phyloP scores from a whole-genome alignment of 2,329 filamentous ascomycete species.

The Geosmithia flava region DNA sequence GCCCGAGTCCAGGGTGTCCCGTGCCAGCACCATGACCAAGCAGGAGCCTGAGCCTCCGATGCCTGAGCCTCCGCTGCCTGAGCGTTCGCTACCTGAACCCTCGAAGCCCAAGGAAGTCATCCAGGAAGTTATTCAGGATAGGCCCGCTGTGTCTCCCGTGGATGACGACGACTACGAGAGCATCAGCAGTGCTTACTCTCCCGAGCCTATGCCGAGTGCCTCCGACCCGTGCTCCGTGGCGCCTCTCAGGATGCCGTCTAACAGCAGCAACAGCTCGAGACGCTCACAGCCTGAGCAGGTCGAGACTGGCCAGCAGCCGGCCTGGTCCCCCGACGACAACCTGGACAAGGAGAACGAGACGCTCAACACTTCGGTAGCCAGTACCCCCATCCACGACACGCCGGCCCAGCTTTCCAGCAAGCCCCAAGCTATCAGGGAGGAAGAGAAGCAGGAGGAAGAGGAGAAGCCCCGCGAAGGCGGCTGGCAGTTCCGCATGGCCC shows the following conservation, averaged over 20 bases:
- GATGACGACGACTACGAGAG: too few relatives aligned
- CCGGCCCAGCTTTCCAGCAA: neutral
- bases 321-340: neutral
- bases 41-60: neutral
- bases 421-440: neutral
- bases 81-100: neutral
- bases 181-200: neutral
- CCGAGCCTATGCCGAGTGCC: neutral
- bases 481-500: conserved; percentile 47
- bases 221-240: neutral
- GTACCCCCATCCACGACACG: neutral
- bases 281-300: neutral
- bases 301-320: neutral
- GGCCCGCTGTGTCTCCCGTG: too few relatives aligned
- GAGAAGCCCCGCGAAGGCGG: neutral
- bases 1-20: neutral
- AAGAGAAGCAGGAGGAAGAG: neutral
- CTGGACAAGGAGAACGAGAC: neutral
- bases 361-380: neutral
- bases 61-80: neutral
- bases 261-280: neutral
- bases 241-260: neutral
- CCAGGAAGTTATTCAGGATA: neutral
- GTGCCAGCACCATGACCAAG: too few relatives aligned
- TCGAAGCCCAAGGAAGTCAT: neutral